phyloP scores from a whole-genome alignment of 2,329 filamentous ascomycete genomes.

The Sporothrix variecibatus region DNA sequence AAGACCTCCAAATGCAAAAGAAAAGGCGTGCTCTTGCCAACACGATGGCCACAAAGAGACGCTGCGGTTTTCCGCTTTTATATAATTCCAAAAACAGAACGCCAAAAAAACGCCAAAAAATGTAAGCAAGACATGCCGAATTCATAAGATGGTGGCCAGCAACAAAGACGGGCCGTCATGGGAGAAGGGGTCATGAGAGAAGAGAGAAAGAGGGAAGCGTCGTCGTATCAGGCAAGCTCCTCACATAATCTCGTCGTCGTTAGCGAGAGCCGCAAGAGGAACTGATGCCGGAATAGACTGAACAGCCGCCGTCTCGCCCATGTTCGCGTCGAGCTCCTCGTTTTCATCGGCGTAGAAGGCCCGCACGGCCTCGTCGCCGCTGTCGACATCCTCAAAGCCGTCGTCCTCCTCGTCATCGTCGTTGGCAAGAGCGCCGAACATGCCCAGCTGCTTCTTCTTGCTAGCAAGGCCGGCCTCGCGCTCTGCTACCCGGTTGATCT shows the following conservation, averaged over 20 bases:
- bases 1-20: not conserved
- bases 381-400: slow-evolving; percentile 20
- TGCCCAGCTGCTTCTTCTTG: slow-evolving; percentile 25
- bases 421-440: slow-evolving; percentile 24
- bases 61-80: slow-evolving; percentile 14
- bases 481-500: slow-evolving; percentile 48
- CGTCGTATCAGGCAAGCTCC: not conserved
- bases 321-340: slow-evolving; percentile 25
- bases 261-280: slow-evolving; percentile 18
- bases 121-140: not conserved
- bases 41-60: too few relatives aligned
- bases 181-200: not conserved
- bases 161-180: slow-evolving; percentile 6
- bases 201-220: not conserved
- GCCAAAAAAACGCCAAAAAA: slow-evolving; percentile 4
- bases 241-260: slow-evolving; percentile 33
- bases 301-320: slow-evolving; percentile 22
- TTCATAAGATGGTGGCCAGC: slow-evolving; percentile 14
- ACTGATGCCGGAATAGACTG: slow-evolving; percentile 12
- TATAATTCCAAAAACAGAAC: not conserved
- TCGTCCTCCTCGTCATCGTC: slow-evolving; percentile 9
- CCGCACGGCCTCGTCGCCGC: slow-evolving; percentile 32
- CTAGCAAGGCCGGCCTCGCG: slow-evolving; percentile 4
- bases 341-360: slow-evolving; percentile 27
- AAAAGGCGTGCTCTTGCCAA: not conserved